A percentile compares a stretch with the other conserved stretches of the same genome.
phyloP scores from a whole-genome alignment of 495 filamentous ascomycete genomes.

The Pseudomonodictys pantanalensis region DNA sequence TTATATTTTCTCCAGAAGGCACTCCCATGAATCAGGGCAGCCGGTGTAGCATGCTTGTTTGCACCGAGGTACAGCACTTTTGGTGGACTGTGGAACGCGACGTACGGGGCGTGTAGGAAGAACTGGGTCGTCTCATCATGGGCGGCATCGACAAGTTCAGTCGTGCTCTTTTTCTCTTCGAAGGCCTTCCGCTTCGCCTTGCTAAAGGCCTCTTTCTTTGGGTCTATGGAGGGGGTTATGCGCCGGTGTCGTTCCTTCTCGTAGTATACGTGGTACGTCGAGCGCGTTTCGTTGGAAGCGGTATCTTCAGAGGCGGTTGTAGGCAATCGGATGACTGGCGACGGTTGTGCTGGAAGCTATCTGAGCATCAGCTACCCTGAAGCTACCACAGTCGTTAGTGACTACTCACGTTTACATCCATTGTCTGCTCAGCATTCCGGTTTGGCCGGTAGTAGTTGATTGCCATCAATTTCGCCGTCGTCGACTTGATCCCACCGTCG shows the following conservation, averaged over 20 bases:
- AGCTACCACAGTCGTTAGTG: too few species aligned
- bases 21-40: conserved; percentile 24
- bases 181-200: not conserved
- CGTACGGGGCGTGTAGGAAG: conserved; percentile 27
- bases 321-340: not conserved
- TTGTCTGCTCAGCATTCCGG: too few species aligned
- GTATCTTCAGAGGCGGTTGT: not conserved
- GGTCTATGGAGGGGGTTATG: conserved; percentile 5
- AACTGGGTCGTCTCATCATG: not conserved
- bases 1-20: conserved; percentile 27
- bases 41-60: conserved; percentile 1
- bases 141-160: not conserved
- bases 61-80: conserved; percentile 19
- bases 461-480: too few species aligned
- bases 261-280: conserved; percentile 23
- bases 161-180: not conserved
- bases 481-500: too few species aligned
- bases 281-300: not conserved
- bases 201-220: not conserved
- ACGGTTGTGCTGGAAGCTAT: not conserved
- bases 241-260: not conserved
- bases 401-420: too few species aligned
- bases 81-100: conserved; percentile 30
- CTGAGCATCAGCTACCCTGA: too few species aligned
- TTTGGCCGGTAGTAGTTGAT: too few species aligned